phyloP scores from a whole-genome alignment of 106 monocot genomes.

The Dendrobium officinale region DNA sequence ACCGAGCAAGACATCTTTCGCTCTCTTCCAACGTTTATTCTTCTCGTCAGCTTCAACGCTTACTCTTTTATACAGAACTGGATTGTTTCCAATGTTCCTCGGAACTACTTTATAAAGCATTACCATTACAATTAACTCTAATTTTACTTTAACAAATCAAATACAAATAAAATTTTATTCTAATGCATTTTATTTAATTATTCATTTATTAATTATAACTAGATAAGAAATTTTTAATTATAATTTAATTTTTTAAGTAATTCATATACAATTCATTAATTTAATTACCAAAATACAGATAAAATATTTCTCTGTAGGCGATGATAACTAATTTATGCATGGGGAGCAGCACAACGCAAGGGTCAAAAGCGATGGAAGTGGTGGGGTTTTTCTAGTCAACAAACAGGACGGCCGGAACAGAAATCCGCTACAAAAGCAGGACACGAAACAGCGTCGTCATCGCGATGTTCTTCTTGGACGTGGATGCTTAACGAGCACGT shows the following conservation, averaged over 20 bases:
- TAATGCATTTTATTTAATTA: too few relatives aligned
- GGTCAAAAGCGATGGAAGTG: not conserved
- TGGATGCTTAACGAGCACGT: not conserved
- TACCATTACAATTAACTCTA: not conserved
- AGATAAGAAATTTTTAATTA: too few relatives aligned
- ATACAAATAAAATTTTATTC: too few relatives aligned
- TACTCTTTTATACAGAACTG: not conserved
- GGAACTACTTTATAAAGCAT: not conserved
- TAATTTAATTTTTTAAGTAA: too few relatives aligned
- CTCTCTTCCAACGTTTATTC: not conserved
- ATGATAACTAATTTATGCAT: not conserved
- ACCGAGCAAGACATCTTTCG: conserved; percentile 49
- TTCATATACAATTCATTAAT: too few relatives aligned
- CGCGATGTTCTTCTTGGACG: not conserved
- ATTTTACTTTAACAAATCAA: too few relatives aligned
- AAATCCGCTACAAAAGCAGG: too few relatives aligned
- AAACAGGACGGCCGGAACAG: too few relatives aligned
- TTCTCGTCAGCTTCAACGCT: not conserved
- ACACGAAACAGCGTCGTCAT: not conserved
- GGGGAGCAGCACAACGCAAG: not conserved
- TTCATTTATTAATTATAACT: too few relatives aligned
- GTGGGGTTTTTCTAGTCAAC: not conserved
- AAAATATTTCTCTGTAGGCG: too few relatives aligned
- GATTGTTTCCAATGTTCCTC: not conserved
- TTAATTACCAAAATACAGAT: too few relatives aligned